Base-by-base conservation (phyloP, 305 asterid genomes). In the Fraxinus dipetala region DNA sequence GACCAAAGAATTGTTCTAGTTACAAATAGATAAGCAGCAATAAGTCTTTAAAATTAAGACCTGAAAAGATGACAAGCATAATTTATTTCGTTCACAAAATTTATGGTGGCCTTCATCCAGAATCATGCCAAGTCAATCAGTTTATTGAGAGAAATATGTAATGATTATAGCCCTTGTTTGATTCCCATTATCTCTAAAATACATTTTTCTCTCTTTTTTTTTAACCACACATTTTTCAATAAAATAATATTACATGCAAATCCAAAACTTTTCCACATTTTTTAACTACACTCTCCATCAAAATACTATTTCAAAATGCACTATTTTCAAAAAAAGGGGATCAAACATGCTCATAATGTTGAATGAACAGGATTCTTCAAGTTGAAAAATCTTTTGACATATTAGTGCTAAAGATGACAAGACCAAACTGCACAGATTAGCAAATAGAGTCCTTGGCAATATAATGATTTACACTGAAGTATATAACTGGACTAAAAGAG, bases 401-500 rank as follows among this genome's bases (percentile, higher is more conserved):
- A 18, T 10, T 16, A 22, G 36, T 22, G 65, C 20, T 6, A 24
- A 75, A 40, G 65, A 75, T 38, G 65, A 43, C 40, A 18, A 56
- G 32, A 56, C 32, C 16, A 78, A 78, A 48, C 36, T n/a, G 31
- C 40, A 59, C 24, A 56, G 28, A n/a, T 11, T 20, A 56, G 18
- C 35, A 59, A 59, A 59, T 59, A 59, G 69, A 59, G 36, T 38
- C 56, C 18, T 13, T 6, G 40, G 30, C 70, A 28, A 45, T 45
- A 13, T 11, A 45, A 45, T 13, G 56, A 13, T 13, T 45, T 45
- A 45, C n/a, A 45, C 18, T 31, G 36, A 14, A 30, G 13, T 76
- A 69, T 70, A 80, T 32, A 78, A 34, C 74, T 72, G 54, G 72
- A 30, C 56, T 59, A 72, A 74, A 83, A 34, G 72, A 63, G 77